Percentiles rank a stretch among this genome's conserved stretches.
phyloP scores from a whole-genome alignment of 2,329 filamentous ascomycete genomes.

The Alternaria metachromatica region DNA sequence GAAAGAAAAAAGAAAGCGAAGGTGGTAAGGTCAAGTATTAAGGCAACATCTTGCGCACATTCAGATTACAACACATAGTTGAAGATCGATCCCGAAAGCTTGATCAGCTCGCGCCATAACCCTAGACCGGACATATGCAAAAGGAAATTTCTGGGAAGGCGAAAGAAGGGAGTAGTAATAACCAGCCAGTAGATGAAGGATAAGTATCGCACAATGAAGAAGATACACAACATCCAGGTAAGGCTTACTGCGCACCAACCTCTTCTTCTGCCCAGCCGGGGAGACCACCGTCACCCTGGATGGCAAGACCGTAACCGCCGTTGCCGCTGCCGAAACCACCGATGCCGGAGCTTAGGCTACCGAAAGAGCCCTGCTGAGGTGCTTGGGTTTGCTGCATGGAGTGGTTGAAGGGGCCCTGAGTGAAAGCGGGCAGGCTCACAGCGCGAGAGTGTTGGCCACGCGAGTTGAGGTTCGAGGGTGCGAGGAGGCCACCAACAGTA shows the following conservation, averaged over 20 bases:
- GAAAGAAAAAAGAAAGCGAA: constrained; percentile 22
- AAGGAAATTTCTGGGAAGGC: constrained; percentile 1
- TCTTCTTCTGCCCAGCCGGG: constrained; percentile 71
- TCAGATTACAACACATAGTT: constrained; percentile 33
- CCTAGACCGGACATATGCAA: constrained; percentile 13
- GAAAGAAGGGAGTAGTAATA: constrained; percentile 17
- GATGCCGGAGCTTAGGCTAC: constrained; percentile 64
- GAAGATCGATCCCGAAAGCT: constrained; percentile 18
- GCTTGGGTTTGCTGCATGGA: constrained; percentile 47
- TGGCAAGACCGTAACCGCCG: constrained; percentile 64
- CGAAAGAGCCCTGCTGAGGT: constrained; percentile 58
- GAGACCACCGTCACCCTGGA: constrained; percentile 63
- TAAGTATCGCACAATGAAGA: constrained; percentile 44
- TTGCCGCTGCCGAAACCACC: constrained; percentile 62
- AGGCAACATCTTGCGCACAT: constrained; percentile 14
- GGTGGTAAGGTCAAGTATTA: constrained; percentile 26
- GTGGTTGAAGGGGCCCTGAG: constrained; percentile 63
- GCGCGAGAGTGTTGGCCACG: constrained; percentile 75
- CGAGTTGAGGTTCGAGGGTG: constrained; percentile 68
- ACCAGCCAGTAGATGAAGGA: constrained; percentile 31
- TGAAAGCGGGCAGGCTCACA: constrained; percentile 82
- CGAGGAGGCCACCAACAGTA: constrained; percentile 78
- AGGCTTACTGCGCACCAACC: constrained; percentile 59
- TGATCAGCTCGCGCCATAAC: constrained; percentile 18
- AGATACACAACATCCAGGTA: constrained; percentile 18